These are phyloP conservation scores for Neurospora sp. DNA, from an alignment of 495 filamentous ascomycete genomes.

Conservation along the genomic window DNA sequence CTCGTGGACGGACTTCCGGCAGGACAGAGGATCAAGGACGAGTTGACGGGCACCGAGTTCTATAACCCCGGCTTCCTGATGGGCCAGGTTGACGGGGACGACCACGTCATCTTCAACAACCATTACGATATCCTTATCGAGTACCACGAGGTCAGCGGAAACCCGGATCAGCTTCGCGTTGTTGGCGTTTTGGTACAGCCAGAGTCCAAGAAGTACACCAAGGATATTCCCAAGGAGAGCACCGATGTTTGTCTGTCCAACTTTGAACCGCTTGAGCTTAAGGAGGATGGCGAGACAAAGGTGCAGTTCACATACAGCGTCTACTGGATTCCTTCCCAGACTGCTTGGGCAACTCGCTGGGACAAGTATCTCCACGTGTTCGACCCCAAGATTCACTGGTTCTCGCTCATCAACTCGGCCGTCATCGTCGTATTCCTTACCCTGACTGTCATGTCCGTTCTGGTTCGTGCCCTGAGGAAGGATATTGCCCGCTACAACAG, in stretches of 20 bases:
- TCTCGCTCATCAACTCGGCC: constrained; percentile 88
- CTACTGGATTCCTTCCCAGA: constrained; percentile 66
- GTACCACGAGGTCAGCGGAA: constrained; percentile 63
- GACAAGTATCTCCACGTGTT: constrained; percentile 95
- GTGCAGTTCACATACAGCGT: constrained; percentile 89
- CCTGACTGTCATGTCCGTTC: constrained; percentile 79
- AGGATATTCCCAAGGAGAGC: constrained; percentile 28
- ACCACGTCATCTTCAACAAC: constrained; percentile 63
- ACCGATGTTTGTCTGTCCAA: constrained; percentile 51
- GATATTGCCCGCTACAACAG: constrained; percentile 95
- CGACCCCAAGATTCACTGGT: constrained; percentile 97
- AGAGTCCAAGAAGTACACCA: constrained; percentile 53
- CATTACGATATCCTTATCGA: constrained; percentile 93
- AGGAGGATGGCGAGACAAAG: constrained; percentile 45
- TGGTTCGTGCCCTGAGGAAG: constrained; percentile 76
- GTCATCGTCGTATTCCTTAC: constrained; percentile 88
- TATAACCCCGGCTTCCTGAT: constrained; percentile 84
- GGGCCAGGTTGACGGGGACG: constrained; percentile 47
- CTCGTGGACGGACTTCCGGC: constrained; percentile 88
- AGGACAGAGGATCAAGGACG: constrained; percentile 64
- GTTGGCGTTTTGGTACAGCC: constrained; percentile 87
- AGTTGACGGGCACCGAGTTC: constrained; percentile 60
- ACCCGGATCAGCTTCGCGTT: constrained; percentile 59
- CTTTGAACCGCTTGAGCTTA: constrained; percentile 44
- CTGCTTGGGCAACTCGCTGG: constrained; percentile 92